phyloP scores from a whole-genome alignment of 179 eudicot species.

The Beta corolliflora region DNA sequence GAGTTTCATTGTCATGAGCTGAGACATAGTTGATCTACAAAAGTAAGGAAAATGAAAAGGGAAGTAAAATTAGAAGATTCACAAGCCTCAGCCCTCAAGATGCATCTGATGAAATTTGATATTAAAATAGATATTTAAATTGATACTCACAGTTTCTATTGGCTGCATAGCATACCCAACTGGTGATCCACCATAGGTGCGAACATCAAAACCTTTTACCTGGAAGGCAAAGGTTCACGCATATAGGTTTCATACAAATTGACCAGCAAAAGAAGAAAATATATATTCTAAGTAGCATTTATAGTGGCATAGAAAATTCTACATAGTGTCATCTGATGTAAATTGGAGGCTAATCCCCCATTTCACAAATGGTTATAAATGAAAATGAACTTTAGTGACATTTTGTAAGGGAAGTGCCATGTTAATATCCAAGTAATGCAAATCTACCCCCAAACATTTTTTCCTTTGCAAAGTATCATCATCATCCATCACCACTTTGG shows the following conservation, averaged over 20 bases:
- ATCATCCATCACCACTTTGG: too few relatives aligned
- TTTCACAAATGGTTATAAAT: too few relatives aligned
- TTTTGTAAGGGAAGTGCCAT: too few relatives aligned
- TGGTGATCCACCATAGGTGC: constrained; percentile 60
- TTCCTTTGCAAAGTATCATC: too few relatives aligned
- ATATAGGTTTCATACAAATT: constrained; percentile 3
- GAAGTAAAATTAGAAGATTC: neutral
- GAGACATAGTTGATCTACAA: constrained; percentile 88
- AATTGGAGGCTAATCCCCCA: neutral
- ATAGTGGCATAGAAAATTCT: neutral
- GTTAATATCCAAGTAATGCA: too few relatives aligned
- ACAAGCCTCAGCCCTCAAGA: constrained; percentile 9
- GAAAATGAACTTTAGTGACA: too few relatives aligned
- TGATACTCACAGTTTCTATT: constrained; percentile 73
- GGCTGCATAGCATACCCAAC: constrained; percentile 86
- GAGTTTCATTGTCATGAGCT: constrained; percentile 98
- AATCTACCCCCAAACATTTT: too few relatives aligned
- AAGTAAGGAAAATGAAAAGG: constrained; percentile 14
- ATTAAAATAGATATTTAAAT: neutral
- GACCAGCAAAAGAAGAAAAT: neutral
- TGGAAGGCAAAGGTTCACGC: constrained; percentile 29
- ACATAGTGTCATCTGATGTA: neutral
- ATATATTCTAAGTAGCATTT: neutral
- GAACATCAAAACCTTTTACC: constrained; percentile 93
- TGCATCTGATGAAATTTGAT: neutral